These are phyloP conservation scores for Ophiognomonia clavigignenti-juglandacearum DNA, from an alignment of 2,329 filamentous ascomycete genomes.

Conservation along the genomic window DNA sequence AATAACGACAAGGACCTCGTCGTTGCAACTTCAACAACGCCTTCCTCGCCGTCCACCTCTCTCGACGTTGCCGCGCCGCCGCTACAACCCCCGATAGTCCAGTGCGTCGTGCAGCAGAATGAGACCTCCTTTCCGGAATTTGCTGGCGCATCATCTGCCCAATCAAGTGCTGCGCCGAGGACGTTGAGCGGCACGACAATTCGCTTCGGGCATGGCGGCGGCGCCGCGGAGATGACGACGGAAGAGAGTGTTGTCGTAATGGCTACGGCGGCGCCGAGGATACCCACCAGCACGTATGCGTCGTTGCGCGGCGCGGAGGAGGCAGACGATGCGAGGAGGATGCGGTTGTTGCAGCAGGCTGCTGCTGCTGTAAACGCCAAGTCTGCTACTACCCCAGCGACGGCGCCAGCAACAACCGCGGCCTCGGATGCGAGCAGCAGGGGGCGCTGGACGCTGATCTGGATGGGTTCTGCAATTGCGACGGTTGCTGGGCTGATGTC, in stretches of 20 bases:
- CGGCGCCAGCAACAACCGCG: constrained; percentile 3
- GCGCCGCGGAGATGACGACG: too few species aligned
- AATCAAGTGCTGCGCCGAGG: constrained; percentile 43
- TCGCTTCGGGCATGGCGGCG: background rate
- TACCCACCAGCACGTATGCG: background rate
- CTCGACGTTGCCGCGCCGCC: background rate
- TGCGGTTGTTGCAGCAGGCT: too few species aligned
- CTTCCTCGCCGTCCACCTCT: too few species aligned
- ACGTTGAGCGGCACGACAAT: constrained; percentile 39
- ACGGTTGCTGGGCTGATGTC: constrained; percentile 23
- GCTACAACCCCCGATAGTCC: background rate
- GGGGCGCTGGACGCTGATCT: constrained; percentile 21
- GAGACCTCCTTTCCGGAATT: background rate
- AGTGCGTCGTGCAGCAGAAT: background rate
- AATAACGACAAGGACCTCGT: too few species aligned
- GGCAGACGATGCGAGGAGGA: too few species aligned
- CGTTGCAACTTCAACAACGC: too few species aligned
- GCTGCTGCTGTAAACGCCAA: too few species aligned
- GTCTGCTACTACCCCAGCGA: too few species aligned
- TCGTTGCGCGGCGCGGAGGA: too few species aligned
- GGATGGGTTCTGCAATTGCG: constrained; percentile 22
- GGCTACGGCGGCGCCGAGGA: background rate
- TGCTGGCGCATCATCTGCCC: background rate
- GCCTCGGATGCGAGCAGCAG: constrained; percentile 18
- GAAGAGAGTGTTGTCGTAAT: background rate